phyloP scores from a whole-genome alignment of 2,329 filamentous ascomycete species.

The Penicillium rolfsii region DNA sequence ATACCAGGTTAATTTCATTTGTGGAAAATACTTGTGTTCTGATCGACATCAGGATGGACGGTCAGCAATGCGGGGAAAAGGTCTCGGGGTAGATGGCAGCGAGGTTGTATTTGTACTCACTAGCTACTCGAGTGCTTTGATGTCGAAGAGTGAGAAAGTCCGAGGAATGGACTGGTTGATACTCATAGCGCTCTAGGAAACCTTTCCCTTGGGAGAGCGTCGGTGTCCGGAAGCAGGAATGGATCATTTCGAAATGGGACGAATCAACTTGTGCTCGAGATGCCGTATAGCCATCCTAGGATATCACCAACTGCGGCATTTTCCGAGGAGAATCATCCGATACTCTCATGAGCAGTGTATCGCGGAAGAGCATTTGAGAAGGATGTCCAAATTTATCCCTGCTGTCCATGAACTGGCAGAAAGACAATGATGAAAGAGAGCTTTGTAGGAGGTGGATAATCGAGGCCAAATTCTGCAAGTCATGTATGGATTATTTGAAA shows the following conservation, averaged over 20 bases:
- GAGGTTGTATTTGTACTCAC: not conserved
- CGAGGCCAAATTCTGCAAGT: too few species aligned
- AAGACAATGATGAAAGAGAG: too few species aligned
- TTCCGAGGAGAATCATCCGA: too few species aligned
- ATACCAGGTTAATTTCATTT: not conserved
- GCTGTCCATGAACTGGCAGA: too few species aligned
- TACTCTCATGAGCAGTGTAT: too few species aligned
- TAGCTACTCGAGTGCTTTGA: not conserved
- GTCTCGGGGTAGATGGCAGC: constrained; percentile 4
- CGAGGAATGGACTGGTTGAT: not conserved
- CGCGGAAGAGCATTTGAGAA: too few species aligned
- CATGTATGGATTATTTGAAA: too few species aligned
- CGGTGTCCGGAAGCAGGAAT: too few species aligned
- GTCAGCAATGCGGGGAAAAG: not conserved
- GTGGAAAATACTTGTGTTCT: not conserved
- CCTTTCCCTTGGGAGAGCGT: too few species aligned
- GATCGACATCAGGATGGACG: not conserved
- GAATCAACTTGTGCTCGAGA: not conserved
- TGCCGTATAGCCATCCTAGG: not conserved
- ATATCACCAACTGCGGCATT: not conserved
- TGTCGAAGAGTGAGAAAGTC: not conserved
- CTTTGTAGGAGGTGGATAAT: too few species aligned
- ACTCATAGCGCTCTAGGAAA: too few species aligned
- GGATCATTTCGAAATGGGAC: not conserved
- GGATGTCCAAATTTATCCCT: too few species aligned